These are phyloP conservation scores for Saururus chinensis DNA, from an alignment of 164 flowering plant genomes.

Conservation along the genomic window DNA sequence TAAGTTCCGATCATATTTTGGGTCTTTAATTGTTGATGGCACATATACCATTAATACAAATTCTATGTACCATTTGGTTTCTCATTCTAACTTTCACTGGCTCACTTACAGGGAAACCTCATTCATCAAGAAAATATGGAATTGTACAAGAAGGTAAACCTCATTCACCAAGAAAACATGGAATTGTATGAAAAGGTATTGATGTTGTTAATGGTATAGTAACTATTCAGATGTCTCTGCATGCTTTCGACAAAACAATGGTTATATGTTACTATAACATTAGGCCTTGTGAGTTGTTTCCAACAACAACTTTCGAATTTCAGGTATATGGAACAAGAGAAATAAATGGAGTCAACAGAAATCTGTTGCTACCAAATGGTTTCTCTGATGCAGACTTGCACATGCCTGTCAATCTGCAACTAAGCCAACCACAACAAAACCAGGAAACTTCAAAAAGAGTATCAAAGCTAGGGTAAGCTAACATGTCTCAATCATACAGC, in stretches of 20 bases:
- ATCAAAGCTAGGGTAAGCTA: no score
- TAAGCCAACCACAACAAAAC: slow-evolving; percentile 63
- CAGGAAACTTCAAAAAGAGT: slow-evolving; percentile 20
- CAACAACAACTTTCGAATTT: no score
- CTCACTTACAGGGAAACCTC: slow-evolving; percentile 47
- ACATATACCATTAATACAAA: no score
- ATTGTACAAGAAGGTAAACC: slow-evolving; percentile 63
- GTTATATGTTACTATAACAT: no score
- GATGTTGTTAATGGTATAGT: background rate
- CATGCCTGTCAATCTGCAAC: slow-evolving; percentile 54
- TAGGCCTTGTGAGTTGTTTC: background rate
- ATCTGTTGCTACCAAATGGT: slow-evolving; percentile 20
- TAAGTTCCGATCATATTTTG: background rate
- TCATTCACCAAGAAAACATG: slow-evolving; percentile 47
- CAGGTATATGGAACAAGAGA: slow-evolving; percentile 58
- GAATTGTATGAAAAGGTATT: slow-evolving; percentile 49
- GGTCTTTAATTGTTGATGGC: no score
- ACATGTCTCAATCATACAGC: no score
- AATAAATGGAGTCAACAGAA: slow-evolving; percentile 27
- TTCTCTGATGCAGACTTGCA: slow-evolving; percentile 27
- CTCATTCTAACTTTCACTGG: background rate
- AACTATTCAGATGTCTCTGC: background rate
- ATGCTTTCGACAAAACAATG: background rate
- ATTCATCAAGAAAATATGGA: slow-evolving; percentile 75
- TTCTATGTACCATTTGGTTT: background rate